Evolutionary conservation across 257 asterid genomes (phyloP).

Genomic region (Solanum gandarillasii): DNA sequence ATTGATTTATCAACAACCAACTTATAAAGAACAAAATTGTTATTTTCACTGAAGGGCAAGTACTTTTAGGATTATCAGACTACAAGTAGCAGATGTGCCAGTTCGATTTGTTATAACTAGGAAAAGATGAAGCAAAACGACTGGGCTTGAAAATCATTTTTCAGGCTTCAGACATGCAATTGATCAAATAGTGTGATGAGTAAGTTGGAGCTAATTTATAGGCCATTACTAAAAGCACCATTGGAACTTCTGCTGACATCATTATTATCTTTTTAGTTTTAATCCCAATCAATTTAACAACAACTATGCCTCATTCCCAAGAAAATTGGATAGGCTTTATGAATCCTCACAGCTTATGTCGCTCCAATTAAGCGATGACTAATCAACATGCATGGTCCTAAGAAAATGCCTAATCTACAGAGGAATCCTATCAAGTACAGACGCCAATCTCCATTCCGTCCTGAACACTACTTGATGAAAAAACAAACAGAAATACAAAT

Average conservation of each 20-base stretch:
- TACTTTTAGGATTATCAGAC: neutral
- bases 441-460: neutral
- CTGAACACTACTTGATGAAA: neutral
- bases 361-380: neutral
- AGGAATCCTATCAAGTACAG: neutral
- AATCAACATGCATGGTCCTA: neutral
- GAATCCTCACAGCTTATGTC: neutral
- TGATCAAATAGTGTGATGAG: neutral
- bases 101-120: neutral
- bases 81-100: neutral
- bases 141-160: neutral
- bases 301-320: neutral
- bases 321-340: neutral
- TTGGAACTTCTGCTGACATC: neutral
- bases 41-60: neutral
- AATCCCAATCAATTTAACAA: neutral
- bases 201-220: neutral
- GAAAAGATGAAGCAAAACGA: neutral
- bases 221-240: neutral
- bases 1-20: neutral
- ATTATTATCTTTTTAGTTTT: neutral
- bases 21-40: neutral
- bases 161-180: neutral
- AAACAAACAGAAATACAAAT: neutral
- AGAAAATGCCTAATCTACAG: neutral